Evolutionary conservation across 805 yeast genomes (phyloP).

Genomic region (Sungouiella blattae): DNA sequence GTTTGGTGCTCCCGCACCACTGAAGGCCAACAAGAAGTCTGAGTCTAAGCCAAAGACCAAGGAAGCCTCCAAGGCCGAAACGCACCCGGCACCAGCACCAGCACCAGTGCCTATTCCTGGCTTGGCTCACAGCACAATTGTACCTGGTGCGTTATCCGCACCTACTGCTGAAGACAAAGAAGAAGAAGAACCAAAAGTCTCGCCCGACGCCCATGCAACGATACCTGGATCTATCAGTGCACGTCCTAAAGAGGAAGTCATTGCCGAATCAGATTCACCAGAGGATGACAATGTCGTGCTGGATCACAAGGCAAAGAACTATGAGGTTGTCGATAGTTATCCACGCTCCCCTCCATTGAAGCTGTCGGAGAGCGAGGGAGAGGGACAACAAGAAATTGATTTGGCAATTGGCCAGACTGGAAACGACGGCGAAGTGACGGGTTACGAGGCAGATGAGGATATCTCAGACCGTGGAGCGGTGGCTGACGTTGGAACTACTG

Average conservation of each 20-base stretch:
- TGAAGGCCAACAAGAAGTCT: slow-evolving; percentile 4
- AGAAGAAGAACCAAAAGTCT: too few species aligned
- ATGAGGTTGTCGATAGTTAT: neutral
- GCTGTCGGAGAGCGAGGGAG: slow-evolving; percentile 11
- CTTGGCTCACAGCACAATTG: neutral
- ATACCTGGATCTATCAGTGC: neutral
- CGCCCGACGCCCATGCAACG: slow-evolving; percentile 1
- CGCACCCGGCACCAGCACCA: neutral
- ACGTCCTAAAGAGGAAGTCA: neutral
- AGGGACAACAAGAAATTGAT: neutral
- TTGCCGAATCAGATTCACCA: slow-evolving; percentile 1
- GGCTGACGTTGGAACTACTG: neutral
- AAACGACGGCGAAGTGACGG: slow-evolving; percentile 40
- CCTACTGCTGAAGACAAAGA: slow-evolving; percentile 5
- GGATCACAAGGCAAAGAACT: neutral
- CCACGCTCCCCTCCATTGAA: slow-evolving; percentile 4
- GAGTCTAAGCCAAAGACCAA: slow-evolving; percentile 8
- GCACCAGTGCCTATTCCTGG: neutral
- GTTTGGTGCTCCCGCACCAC: slow-evolving; percentile 26
- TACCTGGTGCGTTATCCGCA: neutral
- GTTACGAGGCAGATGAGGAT: slow-evolving; percentile 69
- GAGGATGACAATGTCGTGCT: neutral
- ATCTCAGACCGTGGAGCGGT: slow-evolving; percentile 26
- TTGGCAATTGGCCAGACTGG: slow-evolving; percentile 1
- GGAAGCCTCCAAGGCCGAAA: slow-evolving; percentile 4